Conservation (phyloP, 495 filamentous ascomycete species). For the Penicillium dipodomyicola region DNA sequence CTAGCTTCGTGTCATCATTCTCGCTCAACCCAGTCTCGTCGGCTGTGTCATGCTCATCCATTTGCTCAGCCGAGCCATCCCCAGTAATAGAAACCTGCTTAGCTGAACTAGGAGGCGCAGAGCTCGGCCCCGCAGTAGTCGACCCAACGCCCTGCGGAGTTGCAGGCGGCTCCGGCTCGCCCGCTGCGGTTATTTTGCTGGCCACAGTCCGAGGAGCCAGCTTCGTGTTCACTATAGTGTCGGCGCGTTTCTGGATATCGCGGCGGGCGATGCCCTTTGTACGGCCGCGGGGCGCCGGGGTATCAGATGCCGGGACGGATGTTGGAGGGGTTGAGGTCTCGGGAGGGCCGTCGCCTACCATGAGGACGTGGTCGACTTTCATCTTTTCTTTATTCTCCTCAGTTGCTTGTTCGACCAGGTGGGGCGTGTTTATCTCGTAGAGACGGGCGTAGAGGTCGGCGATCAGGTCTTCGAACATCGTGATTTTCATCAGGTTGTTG, state of each 20-base stretch:
- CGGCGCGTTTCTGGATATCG: constrained; percentile 62
- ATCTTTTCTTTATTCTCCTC: constrained; percentile 57
- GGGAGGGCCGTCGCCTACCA: constrained; percentile 36
- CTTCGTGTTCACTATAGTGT: constrained; percentile 51
- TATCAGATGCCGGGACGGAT: constrained; percentile 38
- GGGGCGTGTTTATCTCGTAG: constrained; percentile 56
- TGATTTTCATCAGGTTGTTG: constrained; percentile 76
- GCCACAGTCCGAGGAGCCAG: constrained; percentile 36
- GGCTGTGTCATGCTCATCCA: constrained; percentile 63
- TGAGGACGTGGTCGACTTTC: constrained; percentile 58
- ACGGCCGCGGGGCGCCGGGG: constrained; percentile 47
- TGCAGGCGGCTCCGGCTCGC: constrained; percentile 24
- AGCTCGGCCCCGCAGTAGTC: constrained; percentile 16
- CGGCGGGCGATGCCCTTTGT: constrained; percentile 61
- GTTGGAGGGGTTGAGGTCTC: constrained; percentile 38
- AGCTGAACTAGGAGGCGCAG: constrained; percentile 14
- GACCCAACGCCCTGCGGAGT: constrained; percentile 11
- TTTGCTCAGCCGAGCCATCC: constrained; percentile 24
- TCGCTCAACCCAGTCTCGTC: constrained; percentile 82
- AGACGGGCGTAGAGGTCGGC: constrained; percentile 82
- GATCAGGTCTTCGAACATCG: constrained; percentile 84
- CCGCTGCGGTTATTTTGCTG: constrained; percentile 26
- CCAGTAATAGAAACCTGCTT: constrained; percentile 14
- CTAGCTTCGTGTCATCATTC: constrained; percentile 52
- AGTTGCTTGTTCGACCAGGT: constrained; percentile 45